Percentiles rank a stretch among this genome's conserved stretches.
These are phyloP conservation scores for Peronospora farinosa DNA, from an alignment of 352 stramenopile species.

Conservation along the genomic window DNA sequence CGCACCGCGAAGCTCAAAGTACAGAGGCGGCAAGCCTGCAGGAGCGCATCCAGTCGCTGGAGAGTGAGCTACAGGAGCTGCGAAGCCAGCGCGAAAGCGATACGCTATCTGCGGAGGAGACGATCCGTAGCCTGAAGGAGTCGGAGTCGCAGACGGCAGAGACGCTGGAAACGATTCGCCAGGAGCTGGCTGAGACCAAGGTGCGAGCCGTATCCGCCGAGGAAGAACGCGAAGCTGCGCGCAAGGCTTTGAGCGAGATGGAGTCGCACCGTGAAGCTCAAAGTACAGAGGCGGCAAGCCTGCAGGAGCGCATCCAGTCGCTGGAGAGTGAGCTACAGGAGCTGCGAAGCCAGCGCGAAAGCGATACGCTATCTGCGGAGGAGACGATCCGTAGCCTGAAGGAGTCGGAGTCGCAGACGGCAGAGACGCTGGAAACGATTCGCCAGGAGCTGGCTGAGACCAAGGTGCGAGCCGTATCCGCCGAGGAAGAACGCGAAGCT, in stretches of 20 bases:
- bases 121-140: conserved; percentile 19
- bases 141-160: conserved; percentile 9
- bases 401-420: conserved; percentile 12
- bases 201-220: conserved; percentile 11
- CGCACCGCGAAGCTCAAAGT: conserved; percentile 27
- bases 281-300: conserved; percentile 3
- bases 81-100: conserved; percentile 18
- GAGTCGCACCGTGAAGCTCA: conserved; percentile 14
- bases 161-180: conserved; percentile 15
- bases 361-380: conserved; percentile 14
- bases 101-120: conserved; percentile 14
- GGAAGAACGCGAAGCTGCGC: conserved; percentile 16
- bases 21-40: conserved; percentile 25
- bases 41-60: conserved; percentile 11
- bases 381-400: conserved; percentile 23
- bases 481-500: conserved; percentile 13
- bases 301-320: conserved; percentile 9
- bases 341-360: conserved; percentile 16
- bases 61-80: conserved; percentile 23
- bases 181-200: conserved; percentile 20
- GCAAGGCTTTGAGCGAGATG: conserved; percentile 15
- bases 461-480: conserved; percentile 5
- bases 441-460: conserved; percentile 5
- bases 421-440: conserved; percentile 5
- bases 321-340: conserved; percentile 24